Percentiles rank a stretch among this genome's conserved stretches.
phyloP scores from a whole-genome alignment of 192 early-diverging fungal species.

The Cladochytrium replicatum region DNA sequence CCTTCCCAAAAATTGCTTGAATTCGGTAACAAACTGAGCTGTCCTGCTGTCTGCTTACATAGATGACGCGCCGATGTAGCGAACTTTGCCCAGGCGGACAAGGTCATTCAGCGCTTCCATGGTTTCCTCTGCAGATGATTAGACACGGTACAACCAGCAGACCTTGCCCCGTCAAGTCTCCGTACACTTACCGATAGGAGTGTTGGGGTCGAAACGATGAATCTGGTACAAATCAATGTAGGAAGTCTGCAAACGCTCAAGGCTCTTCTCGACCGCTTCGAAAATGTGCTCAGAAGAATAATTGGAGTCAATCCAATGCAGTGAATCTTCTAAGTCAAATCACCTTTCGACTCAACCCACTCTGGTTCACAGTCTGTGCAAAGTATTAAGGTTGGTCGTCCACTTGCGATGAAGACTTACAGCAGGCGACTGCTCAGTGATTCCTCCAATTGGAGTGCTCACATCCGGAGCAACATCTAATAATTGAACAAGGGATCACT shows the following conservation, averaged over 20 bases:
- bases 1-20: neutral
- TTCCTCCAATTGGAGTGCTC: conserved; percentile 7
- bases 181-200: neutral
- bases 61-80: conserved; percentile 44
- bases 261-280: conserved; percentile 38
- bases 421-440: conserved; percentile 9
- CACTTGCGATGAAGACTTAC: neutral
- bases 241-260: conserved; percentile 39
- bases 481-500: neutral
- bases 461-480: conserved; percentile 5
- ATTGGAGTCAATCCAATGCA: conserved; percentile 18
- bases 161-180: neutral
- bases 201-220: conserved; percentile 34
- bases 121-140: conserved; percentile 55
- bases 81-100: conserved; percentile 50
- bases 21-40: conserved; percentile 1
- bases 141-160: neutral
- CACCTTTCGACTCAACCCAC: conserved; percentile 24
- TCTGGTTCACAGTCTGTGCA: conserved; percentile 8
- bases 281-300: conserved; percentile 32
- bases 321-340: too few species aligned
- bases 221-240: conserved; percentile 49
- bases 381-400: conserved; percentile 14
- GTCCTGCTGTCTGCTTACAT: conserved; percentile 17
- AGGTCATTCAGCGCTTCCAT: conserved; percentile 60